Base-by-base conservation (phyloP, 108 stramenopile species). In the Cyclotella kingstonii region DNA sequence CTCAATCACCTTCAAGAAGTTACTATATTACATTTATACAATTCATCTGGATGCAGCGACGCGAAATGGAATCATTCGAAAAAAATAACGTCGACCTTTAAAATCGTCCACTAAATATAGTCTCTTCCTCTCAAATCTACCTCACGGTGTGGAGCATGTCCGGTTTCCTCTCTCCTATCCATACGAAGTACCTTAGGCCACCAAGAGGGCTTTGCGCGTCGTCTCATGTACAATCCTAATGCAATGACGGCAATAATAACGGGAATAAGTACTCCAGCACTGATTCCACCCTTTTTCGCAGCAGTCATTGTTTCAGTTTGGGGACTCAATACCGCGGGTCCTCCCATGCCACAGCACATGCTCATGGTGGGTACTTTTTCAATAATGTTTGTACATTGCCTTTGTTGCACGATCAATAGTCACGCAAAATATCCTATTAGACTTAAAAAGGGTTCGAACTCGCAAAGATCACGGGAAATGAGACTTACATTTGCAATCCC, bases 281-380 rank as follows among this genome's bases (percentile, higher is more conserved):
- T 66, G 28, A 74, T 74, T n/a, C 60, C 60, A 28, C 40, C 68
- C 50, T 40, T 38, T 51, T 61, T 47, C 25, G 46, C 41, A 5
- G 60, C 65, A 14, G 34, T 45, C 28, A 41, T 50, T 17, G 40
- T 55, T 14, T 42, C 1, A 25, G 58, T 14, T 5, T 43, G 1
- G 2, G 57, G 14, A 52, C 35, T 51, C 6, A 63, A 17, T 2
- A 65, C 65, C 2, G 63, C 73, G 5, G 73, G 73, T 49, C 73
- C 73, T 41, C 73, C 73, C 10, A 74, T 4, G 12, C 73, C 73
- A 60, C 73, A 74, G 30, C 73, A 74, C 73, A 74, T 74, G 41
- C 63, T 64, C 56, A 66, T 64, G 44, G 73, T 56, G 22, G 59
- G 43, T 1, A 65, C 63, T 34, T 14, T 18, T 7, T 25, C 36